Conservation (phyloP, 768 basidiomycete genomes). For the Xerocomellus intermedius region DNA sequence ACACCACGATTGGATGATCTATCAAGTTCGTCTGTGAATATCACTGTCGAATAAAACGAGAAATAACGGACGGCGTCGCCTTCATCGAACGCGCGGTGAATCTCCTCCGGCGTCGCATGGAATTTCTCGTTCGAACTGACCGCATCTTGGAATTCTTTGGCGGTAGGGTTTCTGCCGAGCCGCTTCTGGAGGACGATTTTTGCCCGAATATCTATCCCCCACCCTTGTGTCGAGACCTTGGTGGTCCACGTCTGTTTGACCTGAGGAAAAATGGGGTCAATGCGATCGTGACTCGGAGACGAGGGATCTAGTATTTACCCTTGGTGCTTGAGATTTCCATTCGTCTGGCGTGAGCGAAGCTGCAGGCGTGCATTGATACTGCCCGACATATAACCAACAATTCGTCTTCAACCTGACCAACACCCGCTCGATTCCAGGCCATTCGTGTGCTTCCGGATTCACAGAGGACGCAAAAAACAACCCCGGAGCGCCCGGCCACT, state of each 20-base stretch:
- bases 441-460: not conserved
- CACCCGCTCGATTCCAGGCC: conserved; percentile 1
- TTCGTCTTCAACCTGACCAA: conserved; percentile 12
- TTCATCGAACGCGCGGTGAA: conserved; percentile 16
- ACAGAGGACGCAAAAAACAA: conserved; percentile 15
- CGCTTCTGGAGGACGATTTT: conserved; percentile 18
- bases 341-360: conserved; percentile 9
- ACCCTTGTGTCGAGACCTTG: conserved; percentile 13
- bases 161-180: conserved; percentile 14
- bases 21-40: not conserved
- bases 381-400: conserved; percentile 19
- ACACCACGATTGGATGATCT: conserved; percentile 18
- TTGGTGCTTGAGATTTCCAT: conserved; percentile 18
- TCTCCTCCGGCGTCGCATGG: conserved; percentile 6
- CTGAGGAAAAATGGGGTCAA: not conserved
- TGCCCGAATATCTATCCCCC: conserved; percentile 12
- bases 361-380: conserved; percentile 16
- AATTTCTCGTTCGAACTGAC: conserved; percentile 9
- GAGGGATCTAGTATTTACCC: not conserved
- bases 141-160: conserved; percentile 1
- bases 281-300: not conserved
- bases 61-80: conserved; percentile 9
- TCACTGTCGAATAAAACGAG: not conserved
- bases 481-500: conserved; percentile 15
- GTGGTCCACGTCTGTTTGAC: conserved; percentile 20